A percentile compares a stretch with the other conserved stretches of the same genome.
Conservation (phyloP, 306 rosid species). For the Fagus crenata region DNA sequence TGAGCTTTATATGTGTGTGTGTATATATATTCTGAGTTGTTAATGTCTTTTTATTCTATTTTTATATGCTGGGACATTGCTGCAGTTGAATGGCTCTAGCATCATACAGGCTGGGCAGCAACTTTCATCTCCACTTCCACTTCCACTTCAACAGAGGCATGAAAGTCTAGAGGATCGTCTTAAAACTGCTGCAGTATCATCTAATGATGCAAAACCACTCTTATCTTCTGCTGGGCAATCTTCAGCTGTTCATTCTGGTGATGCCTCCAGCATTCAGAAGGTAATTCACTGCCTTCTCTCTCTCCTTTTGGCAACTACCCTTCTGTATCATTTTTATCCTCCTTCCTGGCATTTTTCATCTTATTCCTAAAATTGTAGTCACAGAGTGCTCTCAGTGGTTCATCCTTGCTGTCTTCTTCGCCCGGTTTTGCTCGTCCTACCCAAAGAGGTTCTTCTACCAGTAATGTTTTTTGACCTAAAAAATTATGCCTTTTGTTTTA, state of each 20-base stretch:
- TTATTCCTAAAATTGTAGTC: constrained; percentile 45
- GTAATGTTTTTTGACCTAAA: constrained; percentile 44
- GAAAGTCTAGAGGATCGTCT: constrained; percentile 74
- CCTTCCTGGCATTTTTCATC: not conserved
- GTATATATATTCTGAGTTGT: not conserved
- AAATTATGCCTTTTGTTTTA: constrained; percentile 3
- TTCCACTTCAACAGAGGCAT: constrained; percentile 62
- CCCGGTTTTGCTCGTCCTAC: constrained; percentile 78
- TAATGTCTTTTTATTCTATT: constrained; percentile 19
- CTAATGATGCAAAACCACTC: constrained; percentile 58
- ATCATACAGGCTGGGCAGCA: constrained; percentile 62
- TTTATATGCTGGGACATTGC: constrained; percentile 24
- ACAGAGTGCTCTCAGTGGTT: constrained; percentile 47
- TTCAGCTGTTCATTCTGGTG: constrained; percentile 46
- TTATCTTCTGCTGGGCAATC: constrained; percentile 64
- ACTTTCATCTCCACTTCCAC: constrained; percentile 53
- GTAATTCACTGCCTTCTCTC: constrained; percentile 33
- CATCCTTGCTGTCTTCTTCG: constrained; percentile 61
- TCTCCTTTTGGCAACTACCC: constrained; percentile 6
- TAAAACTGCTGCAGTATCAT: constrained; percentile 48
- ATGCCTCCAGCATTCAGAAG: constrained; percentile 57
- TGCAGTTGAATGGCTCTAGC: constrained; percentile 63
- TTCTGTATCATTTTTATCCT: constrained; percentile 1
- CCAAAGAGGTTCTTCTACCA: constrained; percentile 66
- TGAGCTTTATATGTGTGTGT: not conserved